phyloP scores from a whole-genome alignment of 768 basidiomycete genomes.

The Boletus rubropictus region DNA sequence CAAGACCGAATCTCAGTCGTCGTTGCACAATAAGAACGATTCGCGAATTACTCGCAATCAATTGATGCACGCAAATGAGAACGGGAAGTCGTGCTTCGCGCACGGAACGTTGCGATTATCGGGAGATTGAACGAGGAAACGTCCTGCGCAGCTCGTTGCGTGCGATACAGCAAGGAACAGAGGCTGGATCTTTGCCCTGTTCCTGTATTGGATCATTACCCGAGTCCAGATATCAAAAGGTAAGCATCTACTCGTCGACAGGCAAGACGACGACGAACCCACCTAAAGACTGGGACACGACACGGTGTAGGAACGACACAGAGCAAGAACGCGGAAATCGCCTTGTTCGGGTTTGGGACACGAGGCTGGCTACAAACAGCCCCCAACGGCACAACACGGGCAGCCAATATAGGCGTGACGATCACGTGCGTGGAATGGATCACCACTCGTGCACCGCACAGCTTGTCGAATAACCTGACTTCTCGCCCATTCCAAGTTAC shows the following conservation, averaged over 20 bases:
- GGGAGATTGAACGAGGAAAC: conserved; percentile 21
- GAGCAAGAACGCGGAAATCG: conserved; percentile 19
- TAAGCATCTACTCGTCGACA: conserved; percentile 2
- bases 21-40: conserved; percentile 11
- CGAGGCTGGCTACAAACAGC: conserved; percentile 28
- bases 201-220: neutral
- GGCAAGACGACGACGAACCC: conserved; percentile 4
- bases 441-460: too few relatives aligned
- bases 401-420: conserved; percentile 6
- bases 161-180: conserved; percentile 5
- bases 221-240: neutral
- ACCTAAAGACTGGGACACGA: conserved; percentile 25
- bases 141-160: conserved; percentile 28
- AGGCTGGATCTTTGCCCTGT: conserved; percentile 4
- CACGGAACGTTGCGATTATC: conserved; percentile 22
- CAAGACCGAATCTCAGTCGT: conserved; percentile 1
- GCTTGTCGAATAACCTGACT: too few relatives aligned
- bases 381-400: conserved; percentile 8
- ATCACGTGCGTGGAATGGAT: conserved; percentile 19
- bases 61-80: conserved; percentile 7
- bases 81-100: conserved; percentile 1
- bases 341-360: conserved; percentile 24
- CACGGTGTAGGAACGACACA: conserved; percentile 20
- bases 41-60: conserved; percentile 4
- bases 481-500: too few relatives aligned